Evolutionary conservation across 1,284 basidiomycete genomes (phyloP), one percentile per base, ranked within the genome.

Genomic region (Ustanciosporium gigantosporum): DNA sequence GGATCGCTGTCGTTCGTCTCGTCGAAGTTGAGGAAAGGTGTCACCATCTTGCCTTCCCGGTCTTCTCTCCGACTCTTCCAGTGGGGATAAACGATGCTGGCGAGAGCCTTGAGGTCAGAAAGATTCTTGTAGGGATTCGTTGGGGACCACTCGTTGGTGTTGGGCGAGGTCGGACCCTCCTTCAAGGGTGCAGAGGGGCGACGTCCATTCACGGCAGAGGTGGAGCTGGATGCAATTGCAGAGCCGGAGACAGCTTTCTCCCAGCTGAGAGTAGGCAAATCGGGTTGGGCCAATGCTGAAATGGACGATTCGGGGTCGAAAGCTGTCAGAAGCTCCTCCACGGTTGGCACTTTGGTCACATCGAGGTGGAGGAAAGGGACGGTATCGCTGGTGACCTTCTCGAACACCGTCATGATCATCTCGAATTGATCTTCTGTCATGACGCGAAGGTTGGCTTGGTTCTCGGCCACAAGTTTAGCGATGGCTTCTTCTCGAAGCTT

Each of bases 1-100:
- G 95, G 95, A 74, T 97, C 92, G 53, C 91, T 92, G 42, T 88
- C 86, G 79, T 96, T 94, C 27, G 88, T 84, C 80, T 97, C 94
- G 78, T 98, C 92, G 62, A 85, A 76, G 56, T 76, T 77, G 49
- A 77, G 66, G n/a, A 23, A 36, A 0, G 75, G 72, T 3, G 53
- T 58, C 14, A 77, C 65, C 5, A 60, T 16, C 25, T 66, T 68
- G 15, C 75, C 75, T 32, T 69, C 66, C 9, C 69, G 59, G 11
- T 74, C 72, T 22, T 76, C 68, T 4, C 74, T 58, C 4, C 74
- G 65, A 21, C 70, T 55, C 45, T 73, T 73, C 75, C 75, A 77
- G 49, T 69, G 74, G 1, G 73, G 65, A 41, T 77, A 77, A 23
- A 77, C 53, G 15, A 64, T 46, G 7, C 27, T 29, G 2, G 72